A percentile compares a stretch with the other conserved stretches of the same genome.
Conservation (phyloP, 176 grass and related monocot genomes). For the Cenchrus fungigraminus region DNA sequence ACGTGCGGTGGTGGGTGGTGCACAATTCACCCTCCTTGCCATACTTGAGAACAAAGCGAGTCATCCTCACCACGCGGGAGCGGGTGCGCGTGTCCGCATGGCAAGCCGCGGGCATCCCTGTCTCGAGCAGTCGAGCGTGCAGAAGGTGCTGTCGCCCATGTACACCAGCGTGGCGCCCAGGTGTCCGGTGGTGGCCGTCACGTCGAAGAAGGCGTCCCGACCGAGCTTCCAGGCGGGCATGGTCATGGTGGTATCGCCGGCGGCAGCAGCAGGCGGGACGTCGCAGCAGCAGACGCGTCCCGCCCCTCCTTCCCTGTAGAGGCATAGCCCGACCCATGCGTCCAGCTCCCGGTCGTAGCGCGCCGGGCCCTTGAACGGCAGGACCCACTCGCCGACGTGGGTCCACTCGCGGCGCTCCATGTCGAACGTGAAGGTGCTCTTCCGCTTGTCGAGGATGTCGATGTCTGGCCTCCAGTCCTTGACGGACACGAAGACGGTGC, state of each 20-base stretch:
- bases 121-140: background rate
- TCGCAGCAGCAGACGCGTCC: background rate
- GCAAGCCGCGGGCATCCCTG: background rate
- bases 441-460: background rate
- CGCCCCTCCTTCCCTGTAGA: too few relatives aligned
- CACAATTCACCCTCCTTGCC: background rate
- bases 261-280: background rate
- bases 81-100: background rate
- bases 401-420: background rate
- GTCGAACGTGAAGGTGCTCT: conserved; percentile 7
- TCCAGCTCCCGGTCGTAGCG: background rate
- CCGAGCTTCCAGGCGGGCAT: background rate
- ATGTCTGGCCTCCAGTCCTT: background rate
- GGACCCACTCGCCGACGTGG: background rate
- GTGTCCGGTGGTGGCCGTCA: background rate
- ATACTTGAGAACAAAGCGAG: background rate
- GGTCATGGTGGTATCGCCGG: too few relatives aligned
- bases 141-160: background rate
- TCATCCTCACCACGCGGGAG: background rate
- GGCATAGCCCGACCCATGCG: too few relatives aligned
- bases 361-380: background rate
- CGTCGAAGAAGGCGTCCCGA: background rate
- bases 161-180: background rate
- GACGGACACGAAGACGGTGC: conserved; percentile 1
- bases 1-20: background rate